Evolutionary conservation across 2,329 filamentous ascomycete genomes (phyloP).

Genomic region (Arthrobotrys sphaeroides): DNA sequence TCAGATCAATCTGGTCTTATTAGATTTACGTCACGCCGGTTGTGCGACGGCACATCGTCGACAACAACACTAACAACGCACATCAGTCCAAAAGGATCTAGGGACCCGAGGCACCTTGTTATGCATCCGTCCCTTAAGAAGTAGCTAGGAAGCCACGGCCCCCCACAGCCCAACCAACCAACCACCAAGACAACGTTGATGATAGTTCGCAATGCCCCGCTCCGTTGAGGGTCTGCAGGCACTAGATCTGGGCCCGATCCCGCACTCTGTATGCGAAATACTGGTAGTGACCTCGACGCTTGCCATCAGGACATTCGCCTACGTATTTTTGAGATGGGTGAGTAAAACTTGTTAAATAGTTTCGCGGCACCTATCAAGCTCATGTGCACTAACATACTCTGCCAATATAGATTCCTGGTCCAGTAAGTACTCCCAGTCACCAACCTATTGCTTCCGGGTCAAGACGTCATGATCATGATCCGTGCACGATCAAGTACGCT

Average conservation of each 20-base stretch:
- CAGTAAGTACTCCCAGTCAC: conserved; percentile 58
- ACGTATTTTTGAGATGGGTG: conserved; percentile 73
- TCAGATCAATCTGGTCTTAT: conserved; percentile 2
- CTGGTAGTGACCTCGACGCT: conserved; percentile 14
- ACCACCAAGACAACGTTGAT: background rate
- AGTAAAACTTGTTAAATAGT: conserved; percentile 55
- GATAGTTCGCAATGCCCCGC: conserved; percentile 16
- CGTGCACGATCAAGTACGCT: background rate
- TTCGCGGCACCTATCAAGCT: conserved; percentile 50
- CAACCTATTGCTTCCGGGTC: background rate
- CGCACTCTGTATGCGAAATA: conserved; percentile 35
- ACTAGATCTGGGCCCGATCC: conserved; percentile 43
- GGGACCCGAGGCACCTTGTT: background rate
- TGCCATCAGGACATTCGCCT: conserved; percentile 58
- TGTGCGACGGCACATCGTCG: background rate
- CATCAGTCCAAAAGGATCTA: conserved; percentile 15
- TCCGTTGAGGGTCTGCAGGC: conserved; percentile 33
- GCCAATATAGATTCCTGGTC: conserved; percentile 60
- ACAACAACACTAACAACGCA: conserved; percentile 29
- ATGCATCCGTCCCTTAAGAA: background rate
- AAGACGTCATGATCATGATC: background rate
- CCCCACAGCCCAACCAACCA: background rate
- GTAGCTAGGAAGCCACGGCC: too few species aligned
- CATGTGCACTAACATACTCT: conserved; percentile 49
- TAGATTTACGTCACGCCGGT: conserved; percentile 25